Evolutionary conservation across 208 protist species (phyloP).

Genomic region (Trypanosomatidae sp.): DNA sequence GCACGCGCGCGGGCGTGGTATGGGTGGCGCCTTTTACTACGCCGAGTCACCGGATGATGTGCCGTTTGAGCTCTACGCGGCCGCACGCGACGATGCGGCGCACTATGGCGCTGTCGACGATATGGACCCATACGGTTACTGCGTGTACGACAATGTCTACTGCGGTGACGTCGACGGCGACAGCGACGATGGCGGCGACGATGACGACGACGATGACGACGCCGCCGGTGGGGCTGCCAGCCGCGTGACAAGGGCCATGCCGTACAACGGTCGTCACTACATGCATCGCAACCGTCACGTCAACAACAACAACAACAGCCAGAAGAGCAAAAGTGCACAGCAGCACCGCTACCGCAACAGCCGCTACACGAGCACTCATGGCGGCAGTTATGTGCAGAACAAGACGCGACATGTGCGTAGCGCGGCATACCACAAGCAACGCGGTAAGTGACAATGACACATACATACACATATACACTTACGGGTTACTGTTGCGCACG

Average conservation of each 20-base stretch:
- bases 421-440: no score
- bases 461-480: neutral
- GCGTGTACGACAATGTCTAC: constrained; percentile 3
- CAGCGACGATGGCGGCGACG: neutral
- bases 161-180: constrained; percentile 3
- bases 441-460: no score
- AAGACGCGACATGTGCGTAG: no score
- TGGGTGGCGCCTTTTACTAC: constrained; percentile 34
- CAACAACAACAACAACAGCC: neutral
- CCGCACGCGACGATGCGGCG: constrained; percentile 24
- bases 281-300: neutral
- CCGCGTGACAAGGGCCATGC: neutral
- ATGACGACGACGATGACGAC: neutral
- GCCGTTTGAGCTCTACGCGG: constrained; percentile 31
- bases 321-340: constrained; percentile 1
- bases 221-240: neutral
- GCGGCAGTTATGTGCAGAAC: no score
- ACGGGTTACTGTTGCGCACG: neutral
- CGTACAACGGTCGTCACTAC: neutral
- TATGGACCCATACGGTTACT: constrained; percentile 42
- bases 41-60: constrained; percentile 55
- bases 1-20: neutral
- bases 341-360: no score
- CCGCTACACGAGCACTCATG: no score
- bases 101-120: constrained; percentile 11